Conservation (phyloP, 306 rosid genomes). For the Glycine latifolia region DNA sequence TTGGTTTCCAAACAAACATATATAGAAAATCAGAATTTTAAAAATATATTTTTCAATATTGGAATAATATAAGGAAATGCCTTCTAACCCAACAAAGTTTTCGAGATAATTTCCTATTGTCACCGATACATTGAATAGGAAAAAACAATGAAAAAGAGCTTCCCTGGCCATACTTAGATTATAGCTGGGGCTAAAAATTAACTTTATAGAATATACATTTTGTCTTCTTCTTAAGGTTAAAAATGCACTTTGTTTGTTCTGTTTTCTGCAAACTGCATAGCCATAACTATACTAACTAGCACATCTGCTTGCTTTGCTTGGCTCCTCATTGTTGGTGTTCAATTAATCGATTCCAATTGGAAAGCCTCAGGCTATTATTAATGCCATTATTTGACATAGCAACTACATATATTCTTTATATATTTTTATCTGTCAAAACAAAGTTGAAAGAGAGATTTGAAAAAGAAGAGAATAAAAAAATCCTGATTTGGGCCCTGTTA, state of each 20-base stretch:
- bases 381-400: slow-evolving; percentile 8
- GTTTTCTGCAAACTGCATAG: background rate
- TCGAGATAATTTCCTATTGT: no score
- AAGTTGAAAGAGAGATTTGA: background rate
- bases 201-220: background rate
- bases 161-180: no score
- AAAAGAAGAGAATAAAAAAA: slow-evolving; percentile 5
- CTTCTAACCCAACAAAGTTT: no score
- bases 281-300: background rate
- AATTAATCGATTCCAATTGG: background rate
- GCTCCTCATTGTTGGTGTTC: slow-evolving; percentile 6
- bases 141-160: no score
- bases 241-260: background rate
- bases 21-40: no score
- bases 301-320: background rate
- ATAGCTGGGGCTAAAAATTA: background rate
- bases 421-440: background rate
- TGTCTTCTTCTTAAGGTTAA: background rate
- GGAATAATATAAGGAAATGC: no score
- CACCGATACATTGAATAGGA: no score
- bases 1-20: no score
- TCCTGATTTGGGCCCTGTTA: background rate
- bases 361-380: background rate
- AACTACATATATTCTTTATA: slow-evolving; percentile 6
- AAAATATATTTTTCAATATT: no score